phyloP scores from a whole-genome alignment of 2,329 filamentous ascomycete genomes.

The Hymenoscyphus occultus region DNA sequence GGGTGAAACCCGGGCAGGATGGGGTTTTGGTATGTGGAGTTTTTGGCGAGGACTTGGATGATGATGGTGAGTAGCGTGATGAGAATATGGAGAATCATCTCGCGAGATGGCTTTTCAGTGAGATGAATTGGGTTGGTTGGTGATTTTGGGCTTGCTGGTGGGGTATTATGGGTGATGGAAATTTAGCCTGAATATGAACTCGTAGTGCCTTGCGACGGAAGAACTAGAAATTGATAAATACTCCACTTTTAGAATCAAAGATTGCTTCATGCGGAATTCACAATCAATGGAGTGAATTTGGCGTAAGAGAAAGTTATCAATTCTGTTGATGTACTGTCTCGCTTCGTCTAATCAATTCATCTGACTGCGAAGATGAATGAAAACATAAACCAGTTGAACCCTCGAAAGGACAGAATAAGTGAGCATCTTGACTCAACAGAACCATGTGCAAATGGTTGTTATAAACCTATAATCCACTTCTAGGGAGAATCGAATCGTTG shows the following conservation, averaged over 20 bases:
- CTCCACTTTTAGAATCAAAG: constrained; percentile 4
- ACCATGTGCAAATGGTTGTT: no score
- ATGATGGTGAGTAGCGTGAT: background rate
- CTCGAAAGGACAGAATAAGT: no score
- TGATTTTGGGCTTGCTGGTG: background rate
- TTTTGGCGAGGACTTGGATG: background rate
- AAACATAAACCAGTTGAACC: no score
- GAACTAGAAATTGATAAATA: background rate
- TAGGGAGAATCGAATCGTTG: no score
- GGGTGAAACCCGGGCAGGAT: constrained; percentile 44
- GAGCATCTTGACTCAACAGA: no score
- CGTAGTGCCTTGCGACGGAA: constrained; percentile 9
- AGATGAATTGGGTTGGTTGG: background rate
- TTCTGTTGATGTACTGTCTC: background rate
- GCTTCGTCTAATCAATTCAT: no score
- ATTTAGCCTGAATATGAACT: constrained; percentile 15
- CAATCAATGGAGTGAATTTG: background rate
- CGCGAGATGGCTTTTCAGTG: background rate
- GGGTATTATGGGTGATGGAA: background rate
- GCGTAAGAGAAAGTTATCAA: background rate
- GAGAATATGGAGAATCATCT: constrained; percentile 9
- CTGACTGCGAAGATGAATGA: no score
- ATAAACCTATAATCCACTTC: no score
- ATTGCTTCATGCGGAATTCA: background rate
- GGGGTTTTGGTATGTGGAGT: constrained; percentile 37